Conservation (phyloP, 2,329 filamentous ascomycete species). For the Beauveria australis region DNA sequence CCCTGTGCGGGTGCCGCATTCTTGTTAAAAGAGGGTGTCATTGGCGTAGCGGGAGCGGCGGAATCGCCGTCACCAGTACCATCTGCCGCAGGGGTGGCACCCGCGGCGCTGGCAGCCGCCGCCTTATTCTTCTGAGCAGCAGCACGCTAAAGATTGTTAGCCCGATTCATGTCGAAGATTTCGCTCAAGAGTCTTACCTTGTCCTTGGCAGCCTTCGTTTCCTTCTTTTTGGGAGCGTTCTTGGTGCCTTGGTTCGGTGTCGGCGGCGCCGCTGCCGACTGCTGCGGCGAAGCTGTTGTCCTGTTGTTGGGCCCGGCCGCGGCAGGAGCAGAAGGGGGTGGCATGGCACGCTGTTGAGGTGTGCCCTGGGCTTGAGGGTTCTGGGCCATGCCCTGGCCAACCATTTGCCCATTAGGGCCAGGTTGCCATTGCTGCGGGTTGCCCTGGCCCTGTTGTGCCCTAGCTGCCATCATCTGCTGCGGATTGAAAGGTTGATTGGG, state of each 20-base stretch:
- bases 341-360: slow-evolving; percentile 65
- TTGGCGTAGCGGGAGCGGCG: slow-evolving; percentile 55
- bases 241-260: slow-evolving; percentile 70
- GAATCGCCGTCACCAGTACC: slow-evolving; percentile 47
- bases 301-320: slow-evolving; percentile 39
- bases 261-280: slow-evolving; percentile 59
- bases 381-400: slow-evolving; percentile 30
- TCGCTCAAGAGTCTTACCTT: slow-evolving; percentile 48
- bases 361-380: slow-evolving; percentile 51
- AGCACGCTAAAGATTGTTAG: slow-evolving; percentile 38
- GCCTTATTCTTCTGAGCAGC: slow-evolving; percentile 28
- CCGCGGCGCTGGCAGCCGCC: slow-evolving; percentile 26
- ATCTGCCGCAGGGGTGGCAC: slow-evolving; percentile 51
- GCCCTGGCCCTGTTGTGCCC: slow-evolving; percentile 28
- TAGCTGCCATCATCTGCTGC: slow-evolving; percentile 50
- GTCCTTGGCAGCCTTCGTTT: slow-evolving; percentile 52
- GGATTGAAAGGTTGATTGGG: slow-evolving; percentile 49
- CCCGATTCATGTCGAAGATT: background rate
- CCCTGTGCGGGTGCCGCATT: slow-evolving; percentile 31
- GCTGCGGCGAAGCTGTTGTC: slow-evolving; percentile 53
- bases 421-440: slow-evolving; percentile 32
- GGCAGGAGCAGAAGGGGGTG: slow-evolving; percentile 54
- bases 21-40: slow-evolving; percentile 49
- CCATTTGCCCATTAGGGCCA: slow-evolving; percentile 33
- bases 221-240: slow-evolving; percentile 71